Conservation (phyloP, 2,329 filamentous ascomycete genomes). For the Alternaria sp. region DNA sequence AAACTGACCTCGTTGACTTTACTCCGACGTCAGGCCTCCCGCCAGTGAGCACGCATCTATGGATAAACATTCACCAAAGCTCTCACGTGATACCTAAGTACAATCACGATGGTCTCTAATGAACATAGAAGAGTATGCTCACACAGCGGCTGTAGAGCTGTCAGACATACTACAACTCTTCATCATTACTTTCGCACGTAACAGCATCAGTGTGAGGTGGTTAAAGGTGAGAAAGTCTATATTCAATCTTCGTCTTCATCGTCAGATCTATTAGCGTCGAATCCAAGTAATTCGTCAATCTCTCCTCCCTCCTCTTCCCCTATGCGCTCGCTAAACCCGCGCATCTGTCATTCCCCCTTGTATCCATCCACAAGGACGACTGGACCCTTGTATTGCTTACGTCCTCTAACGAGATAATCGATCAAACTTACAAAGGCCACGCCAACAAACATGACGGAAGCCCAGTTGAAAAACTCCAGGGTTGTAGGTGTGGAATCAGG, state of each 20-base stretch:
- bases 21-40: neutral
- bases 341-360: constrained; percentile 27
- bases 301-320: neutral
- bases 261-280: neutral
- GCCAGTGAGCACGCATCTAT: neutral
- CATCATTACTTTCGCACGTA: neutral
- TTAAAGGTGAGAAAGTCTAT: neutral
- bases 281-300: neutral
- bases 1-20: neutral
- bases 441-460: constrained; percentile 47
- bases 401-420: constrained; percentile 41
- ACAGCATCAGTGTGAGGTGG: neutral
- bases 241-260: constrained; percentile 8
- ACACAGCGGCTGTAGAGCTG: neutral
- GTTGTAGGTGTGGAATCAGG: constrained; percentile 42
- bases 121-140: neutral
- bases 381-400: constrained; percentile 46
- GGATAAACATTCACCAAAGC: neutral
- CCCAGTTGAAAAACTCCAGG: constrained; percentile 46
- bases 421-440: constrained; percentile 36
- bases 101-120: neutral
- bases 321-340: neutral
- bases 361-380: constrained; percentile 39
- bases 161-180: neutral
- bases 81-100: neutral